Conservation (phyloP, 306 rosid species). For the Pterocarpus macrocarpus region DNA sequence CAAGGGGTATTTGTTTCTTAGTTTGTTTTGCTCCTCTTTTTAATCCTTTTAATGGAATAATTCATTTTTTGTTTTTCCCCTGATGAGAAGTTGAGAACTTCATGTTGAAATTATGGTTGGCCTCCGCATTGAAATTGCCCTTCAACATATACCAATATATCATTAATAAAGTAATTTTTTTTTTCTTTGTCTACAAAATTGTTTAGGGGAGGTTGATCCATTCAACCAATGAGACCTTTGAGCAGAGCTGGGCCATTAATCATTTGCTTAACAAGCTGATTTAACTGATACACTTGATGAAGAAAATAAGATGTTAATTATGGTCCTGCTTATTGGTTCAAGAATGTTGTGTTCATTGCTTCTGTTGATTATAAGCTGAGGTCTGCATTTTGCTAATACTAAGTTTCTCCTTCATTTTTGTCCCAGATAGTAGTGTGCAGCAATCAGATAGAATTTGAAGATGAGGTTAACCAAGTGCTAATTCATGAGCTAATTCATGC, state of each 20-base stretch:
- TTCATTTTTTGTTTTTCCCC: neutral
- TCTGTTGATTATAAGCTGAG: neutral
- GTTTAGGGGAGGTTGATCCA: neutral
- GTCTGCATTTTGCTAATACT: conserved; percentile 21
- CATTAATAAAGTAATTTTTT: too few species aligned
- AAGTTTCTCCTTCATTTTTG: conserved; percentile 42
- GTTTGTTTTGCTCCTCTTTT: neutral
- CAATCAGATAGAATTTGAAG: conserved; percentile 69
- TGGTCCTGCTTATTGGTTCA: neutral
- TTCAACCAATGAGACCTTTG: neutral
- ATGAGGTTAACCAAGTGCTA: conserved; percentile 81
- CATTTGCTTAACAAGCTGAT: conserved; percentile 13
- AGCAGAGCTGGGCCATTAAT: neutral
- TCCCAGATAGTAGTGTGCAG: conserved; percentile 77
- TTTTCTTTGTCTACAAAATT: neutral
- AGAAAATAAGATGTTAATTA: conserved; percentile 10
- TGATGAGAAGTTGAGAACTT: neutral
- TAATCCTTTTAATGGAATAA: neutral
- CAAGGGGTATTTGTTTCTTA: conserved; percentile 66
- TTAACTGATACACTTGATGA: neutral
- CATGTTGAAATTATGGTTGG: neutral
- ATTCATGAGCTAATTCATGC: conserved; percentile 92
- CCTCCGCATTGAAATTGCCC: conserved; percentile 9
- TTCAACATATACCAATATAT: neutral
- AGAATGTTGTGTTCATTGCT: neutral